Conservation (phyloP, 768 basidiomycete genomes). For the Sporobolomyces phaffii region DNA sequence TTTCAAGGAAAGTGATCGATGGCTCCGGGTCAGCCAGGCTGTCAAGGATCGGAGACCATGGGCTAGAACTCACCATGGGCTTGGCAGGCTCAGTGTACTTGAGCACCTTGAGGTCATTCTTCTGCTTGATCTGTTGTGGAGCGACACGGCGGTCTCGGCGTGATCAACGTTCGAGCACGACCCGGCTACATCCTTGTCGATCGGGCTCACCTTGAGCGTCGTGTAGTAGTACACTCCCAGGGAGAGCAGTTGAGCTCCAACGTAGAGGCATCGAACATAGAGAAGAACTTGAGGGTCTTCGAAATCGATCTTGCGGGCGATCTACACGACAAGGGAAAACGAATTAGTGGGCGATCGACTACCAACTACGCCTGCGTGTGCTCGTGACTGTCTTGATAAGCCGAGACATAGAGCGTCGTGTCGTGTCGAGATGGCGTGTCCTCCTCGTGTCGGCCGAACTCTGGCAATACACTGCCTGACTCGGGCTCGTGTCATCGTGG, state of each 20-base stretch:
- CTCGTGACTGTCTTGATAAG: background rate
- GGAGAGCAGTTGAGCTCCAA: constrained; percentile 63
- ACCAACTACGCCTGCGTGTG: no score
- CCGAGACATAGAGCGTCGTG: background rate
- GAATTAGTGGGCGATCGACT: background rate
- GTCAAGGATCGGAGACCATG: no score
- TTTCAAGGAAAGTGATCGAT: background rate
- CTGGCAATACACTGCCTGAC: no score
- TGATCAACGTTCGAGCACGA: no score
- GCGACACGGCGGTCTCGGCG: no score
- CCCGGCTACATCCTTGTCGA: no score
- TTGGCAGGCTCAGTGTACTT: constrained; percentile 83
- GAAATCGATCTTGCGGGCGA: constrained; percentile 84
- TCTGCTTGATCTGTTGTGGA: constrained; percentile 68
- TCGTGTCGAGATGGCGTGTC: background rate
- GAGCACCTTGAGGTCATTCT: constrained; percentile 91
- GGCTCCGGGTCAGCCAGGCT: no score
- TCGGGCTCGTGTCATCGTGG: no score
- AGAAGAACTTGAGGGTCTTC: constrained; percentile 75
- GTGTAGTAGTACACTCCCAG: constrained; percentile 74
- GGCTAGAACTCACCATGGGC: constrained; percentile 74
- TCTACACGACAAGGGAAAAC: constrained; percentile 48
- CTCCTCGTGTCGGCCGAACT: background rate
- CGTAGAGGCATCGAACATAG: constrained; percentile 79
- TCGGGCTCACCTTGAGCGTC: constrained; percentile 57